Conservation (phyloP, 352 stramenopile species). For the Globisporangium splendens region DNA sequence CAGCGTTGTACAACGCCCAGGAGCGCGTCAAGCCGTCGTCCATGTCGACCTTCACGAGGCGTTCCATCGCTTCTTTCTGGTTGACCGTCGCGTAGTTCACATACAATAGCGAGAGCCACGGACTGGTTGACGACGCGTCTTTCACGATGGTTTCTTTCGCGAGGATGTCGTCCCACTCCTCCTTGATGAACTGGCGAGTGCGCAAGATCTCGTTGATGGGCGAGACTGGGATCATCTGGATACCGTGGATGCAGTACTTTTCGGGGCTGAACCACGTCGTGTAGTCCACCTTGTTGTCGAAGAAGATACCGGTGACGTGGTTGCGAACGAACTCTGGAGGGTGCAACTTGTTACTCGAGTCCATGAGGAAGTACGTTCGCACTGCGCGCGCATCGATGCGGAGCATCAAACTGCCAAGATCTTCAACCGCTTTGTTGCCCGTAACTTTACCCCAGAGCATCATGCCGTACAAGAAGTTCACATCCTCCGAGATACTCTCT, state of each 20-base stretch:
- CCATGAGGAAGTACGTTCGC: conserved; percentile 71
- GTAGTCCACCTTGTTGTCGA: conserved; percentile 83
- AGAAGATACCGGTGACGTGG: conserved; percentile 77
- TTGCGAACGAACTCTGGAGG: conserved; percentile 61
- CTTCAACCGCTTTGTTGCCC: conserved; percentile 50
- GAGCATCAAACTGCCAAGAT: conserved; percentile 74
- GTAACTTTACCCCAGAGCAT: conserved; percentile 65
- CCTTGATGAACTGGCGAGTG: conserved; percentile 48
- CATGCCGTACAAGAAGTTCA: conserved; percentile 83
- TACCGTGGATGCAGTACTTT: conserved; percentile 73
- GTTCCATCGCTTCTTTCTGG: conserved; percentile 38
- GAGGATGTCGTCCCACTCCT: conserved; percentile 77
- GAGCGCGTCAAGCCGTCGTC: conserved; percentile 63
- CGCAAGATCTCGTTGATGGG: conserved; percentile 67
- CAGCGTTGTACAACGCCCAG: conserved; percentile 73
- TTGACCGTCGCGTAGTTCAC: conserved; percentile 66
- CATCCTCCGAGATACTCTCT: conserved; percentile 71
- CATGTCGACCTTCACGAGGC: conserved; percentile 45
- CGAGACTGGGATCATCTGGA: conserved; percentile 75
- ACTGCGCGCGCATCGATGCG: conserved; percentile 58
- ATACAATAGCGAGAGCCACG: conserved; percentile 68
- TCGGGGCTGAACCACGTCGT: conserved; percentile 71
- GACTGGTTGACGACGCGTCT: conserved; percentile 27
- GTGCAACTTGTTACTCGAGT: conserved; percentile 53
- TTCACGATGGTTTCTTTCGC: conserved; percentile 55